Conservation (phyloP, 495 filamentous ascomycete species). For the Xylaria nigripes region DNA sequence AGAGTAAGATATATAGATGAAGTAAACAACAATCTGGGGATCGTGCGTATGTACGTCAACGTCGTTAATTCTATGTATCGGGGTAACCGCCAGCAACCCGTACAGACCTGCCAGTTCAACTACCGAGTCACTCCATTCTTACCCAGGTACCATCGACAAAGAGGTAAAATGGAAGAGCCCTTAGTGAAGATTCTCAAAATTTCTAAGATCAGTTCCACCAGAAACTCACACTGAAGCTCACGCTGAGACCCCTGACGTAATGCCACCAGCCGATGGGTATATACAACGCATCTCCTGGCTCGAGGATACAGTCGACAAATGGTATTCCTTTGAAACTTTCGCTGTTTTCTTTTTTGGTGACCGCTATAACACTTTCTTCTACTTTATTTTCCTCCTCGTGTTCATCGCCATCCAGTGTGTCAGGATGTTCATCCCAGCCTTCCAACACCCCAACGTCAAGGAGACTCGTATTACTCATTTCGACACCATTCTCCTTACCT, state of each 20-base stretch:
- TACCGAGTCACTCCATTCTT: too few relatives aligned
- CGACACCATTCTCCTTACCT: constrained; percentile 59
- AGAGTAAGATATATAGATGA: too few relatives aligned
- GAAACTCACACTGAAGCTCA: constrained; percentile 93
- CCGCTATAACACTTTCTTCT: constrained; percentile 6
- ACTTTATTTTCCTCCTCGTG: constrained; percentile 9
- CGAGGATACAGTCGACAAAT: constrained; percentile 73
- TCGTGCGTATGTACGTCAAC: too few relatives aligned
- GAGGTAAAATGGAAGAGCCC: too few relatives aligned
- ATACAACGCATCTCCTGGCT: constrained; percentile 77
- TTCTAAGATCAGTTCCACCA: constrained; percentile 68
- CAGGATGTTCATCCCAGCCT: constrained; percentile 37
- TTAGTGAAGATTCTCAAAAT: background rate
- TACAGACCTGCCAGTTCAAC: too few relatives aligned
- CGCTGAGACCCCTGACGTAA: constrained; percentile 79
- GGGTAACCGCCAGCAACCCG: too few relatives aligned
- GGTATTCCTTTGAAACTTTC: constrained; percentile 47
- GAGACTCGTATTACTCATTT: constrained; percentile 85
- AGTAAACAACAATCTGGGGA: too few relatives aligned
- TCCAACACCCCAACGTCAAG: constrained; percentile 61
- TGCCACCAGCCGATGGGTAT: constrained; percentile 98
- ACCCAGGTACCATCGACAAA: too few relatives aligned
- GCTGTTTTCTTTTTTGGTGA: constrained; percentile 7
- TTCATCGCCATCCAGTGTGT: background rate
- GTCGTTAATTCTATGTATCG: too few relatives aligned